Base-by-base conservation (phyloP, 1,284 basidiomycete genomes). In the Cutaneotrichosporon cavernicola region DNA sequence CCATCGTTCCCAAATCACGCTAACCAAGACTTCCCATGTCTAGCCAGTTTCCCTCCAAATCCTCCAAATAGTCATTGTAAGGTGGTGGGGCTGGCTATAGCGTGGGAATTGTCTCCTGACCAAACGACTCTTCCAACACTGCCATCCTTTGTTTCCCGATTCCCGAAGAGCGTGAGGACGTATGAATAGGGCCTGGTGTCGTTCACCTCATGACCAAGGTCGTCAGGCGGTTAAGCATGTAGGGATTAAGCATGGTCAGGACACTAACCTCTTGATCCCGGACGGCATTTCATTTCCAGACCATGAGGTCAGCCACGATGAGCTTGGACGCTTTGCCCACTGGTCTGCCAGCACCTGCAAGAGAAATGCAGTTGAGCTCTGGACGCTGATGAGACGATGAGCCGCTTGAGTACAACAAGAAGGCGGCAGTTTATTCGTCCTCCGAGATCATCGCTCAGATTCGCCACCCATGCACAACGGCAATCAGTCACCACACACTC, bases 1-100 rank as follows among this genome's bases (percentile, higher is more conserved):
- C 18, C 40, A 43, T 43, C 40, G 40, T 43, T 43, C 40, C 40
- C 40, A 43, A 43, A 43, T 43, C 16, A 6, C 16, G 40, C 40
- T 9, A 9, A 14, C 40, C 14, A 9, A 43, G 43, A 46, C 18
- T 46, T n/a, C 6, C 43, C 43, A n/a, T 18, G 18, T 13, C 43
- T 7, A 46, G 43, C 43, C 43, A 46, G 43, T 46, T 46, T 8
- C 43, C 43, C 7, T n/a, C 43, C 43, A 46, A n/a, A n/a, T 18
- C 43, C 7, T n/a, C 43, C 43, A 46, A 46, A 46, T 46, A 46
- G 43, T 46, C 43, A 46, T 46, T 46, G 43, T 16, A n/a, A 46
- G 43, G 43, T 16, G 43, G 43, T 18, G 34, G 11, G 34, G 43
- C 43, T 18, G n/a, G 43, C 43, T 4, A 7, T 18, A 18, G 16